Evolutionary conservation across 352 stramenopile species (phyloP), one percentile per base, ranked within the genome.

Genomic region (Plasmopara halstedii): DNA sequence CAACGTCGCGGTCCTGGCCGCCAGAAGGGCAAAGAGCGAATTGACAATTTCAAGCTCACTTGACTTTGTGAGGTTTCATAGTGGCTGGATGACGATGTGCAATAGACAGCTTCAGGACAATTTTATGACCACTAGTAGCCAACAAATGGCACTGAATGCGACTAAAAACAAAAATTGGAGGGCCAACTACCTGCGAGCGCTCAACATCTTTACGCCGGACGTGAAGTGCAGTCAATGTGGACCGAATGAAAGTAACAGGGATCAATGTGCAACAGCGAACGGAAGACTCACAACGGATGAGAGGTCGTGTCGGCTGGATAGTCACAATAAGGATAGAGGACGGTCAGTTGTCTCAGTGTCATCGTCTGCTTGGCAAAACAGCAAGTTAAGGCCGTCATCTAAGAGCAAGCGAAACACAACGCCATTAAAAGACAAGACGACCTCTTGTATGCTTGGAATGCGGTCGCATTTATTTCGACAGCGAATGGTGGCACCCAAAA

Each of bases 131-230:
- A 58, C 20, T 25, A 61, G 35, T 37, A 62, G 49, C 32, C 52
- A 64, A 19, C 43, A 46, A 7, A 45, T 58, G 50, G 51, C 58
- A 19, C 27, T 68, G 1, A 53, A 33, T 27, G 47, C 46, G 36
- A 61, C 59, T 39, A 66, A 58, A 50, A 64, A 64, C 46, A 71
- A 83, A 58, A 84, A 80, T 52, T 88, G 77, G 77, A 67, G 77
- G 18, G 73, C 67, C 39, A 88, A 84, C 58, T 88, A 88, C 53
- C 54, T 88, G 22, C 73, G 67, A 42, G 73, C 73, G n/a, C 62
- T 88, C 15, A 85, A 88, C 45, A 86, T 88, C 43, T 78, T 69
- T 45, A 64, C 69, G 23, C 63, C 67, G 11, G 74, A 87, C 39
- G 33, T 70, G 39, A 35, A 57, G 19, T 50, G 62, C 6, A 38